Percentiles rank a stretch among this genome's conserved stretches.
phyloP scores from a whole-genome alignment of 371 early-diverging fungal genomes.

The Mucor lusitanicus region DNA sequence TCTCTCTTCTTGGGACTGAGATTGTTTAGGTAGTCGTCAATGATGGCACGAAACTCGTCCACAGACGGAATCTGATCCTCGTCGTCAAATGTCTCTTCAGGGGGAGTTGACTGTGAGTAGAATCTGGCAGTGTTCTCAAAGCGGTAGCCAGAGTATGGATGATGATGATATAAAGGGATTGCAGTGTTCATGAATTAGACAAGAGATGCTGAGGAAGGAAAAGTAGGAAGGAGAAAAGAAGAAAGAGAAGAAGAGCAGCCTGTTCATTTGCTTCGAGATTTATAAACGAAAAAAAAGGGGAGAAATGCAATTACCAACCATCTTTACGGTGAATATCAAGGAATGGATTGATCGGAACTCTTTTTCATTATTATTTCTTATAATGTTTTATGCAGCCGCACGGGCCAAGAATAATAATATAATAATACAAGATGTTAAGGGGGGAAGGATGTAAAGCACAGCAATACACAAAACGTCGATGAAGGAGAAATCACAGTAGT shows the following conservation, averaged over 20 bases:
- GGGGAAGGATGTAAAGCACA: background rate
- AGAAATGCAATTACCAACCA: constrained; percentile 17
- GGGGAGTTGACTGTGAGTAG: constrained; percentile 15
- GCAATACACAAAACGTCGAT: background rate
- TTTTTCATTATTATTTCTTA: constrained; percentile 15
- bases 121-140: constrained; percentile 23
- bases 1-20: constrained; percentile 65
- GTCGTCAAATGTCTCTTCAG: constrained; percentile 33
- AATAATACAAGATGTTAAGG: constrained; percentile 1
- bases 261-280: background rate
- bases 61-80: constrained; percentile 45
- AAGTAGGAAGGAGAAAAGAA: background rate
- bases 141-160: constrained; percentile 28
- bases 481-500: background rate
- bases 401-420: constrained; percentile 17
- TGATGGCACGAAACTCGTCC: constrained; percentile 43
- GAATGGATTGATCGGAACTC: constrained; percentile 35
- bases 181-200: constrained; percentile 20
- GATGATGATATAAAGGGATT: constrained; percentile 19
- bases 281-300: constrained; percentile 7
- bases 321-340: constrained; percentile 25
- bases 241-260: background rate
- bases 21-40: constrained; percentile 54
- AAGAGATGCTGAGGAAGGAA: background rate
- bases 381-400: constrained; percentile 28